phyloP scores from a whole-genome alignment of 148 eudicot species.

The Camellia japonica region DNA sequence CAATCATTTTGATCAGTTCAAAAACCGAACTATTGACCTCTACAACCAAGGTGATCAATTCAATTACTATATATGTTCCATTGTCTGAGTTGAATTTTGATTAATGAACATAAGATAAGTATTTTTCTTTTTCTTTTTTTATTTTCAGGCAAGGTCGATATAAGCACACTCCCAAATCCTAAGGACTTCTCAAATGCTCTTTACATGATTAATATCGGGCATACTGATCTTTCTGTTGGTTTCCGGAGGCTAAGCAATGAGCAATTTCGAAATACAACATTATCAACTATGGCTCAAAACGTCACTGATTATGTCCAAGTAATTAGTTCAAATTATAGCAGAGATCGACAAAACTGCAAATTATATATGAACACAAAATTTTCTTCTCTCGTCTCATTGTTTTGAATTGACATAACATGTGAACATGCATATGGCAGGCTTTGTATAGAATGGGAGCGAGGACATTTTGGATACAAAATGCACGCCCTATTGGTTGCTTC shows the following conservation, averaged over 20 bases:
- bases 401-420: not conserved
- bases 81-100: too few species aligned
- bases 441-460: not conserved
- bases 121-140: not conserved
- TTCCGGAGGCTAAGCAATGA: not conserved
- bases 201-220: not conserved
- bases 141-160: not conserved
- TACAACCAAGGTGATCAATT: conserved; percentile 22
- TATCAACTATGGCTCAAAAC: not conserved
- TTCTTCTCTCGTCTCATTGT: not conserved
- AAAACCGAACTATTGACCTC: conserved; percentile 36
- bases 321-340: not conserved
- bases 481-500: not conserved
- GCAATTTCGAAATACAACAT: not conserved
- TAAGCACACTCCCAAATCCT: not conserved
- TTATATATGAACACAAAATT: not conserved
- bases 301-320: not conserved
- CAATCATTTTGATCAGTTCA: conserved; percentile 43
- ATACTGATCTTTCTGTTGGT: not conserved
- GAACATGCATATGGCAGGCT: not conserved
- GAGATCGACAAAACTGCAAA: not conserved
- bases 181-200: conserved; percentile 1
- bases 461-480: not conserved
- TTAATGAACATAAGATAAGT: not conserved
- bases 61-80: too few species aligned